Percentiles rank a stretch among this genome's conserved stretches.
Evolutionary conservation across 169 alveolate species (phyloP).

Genomic region (Eimeria brunetti): DNA sequence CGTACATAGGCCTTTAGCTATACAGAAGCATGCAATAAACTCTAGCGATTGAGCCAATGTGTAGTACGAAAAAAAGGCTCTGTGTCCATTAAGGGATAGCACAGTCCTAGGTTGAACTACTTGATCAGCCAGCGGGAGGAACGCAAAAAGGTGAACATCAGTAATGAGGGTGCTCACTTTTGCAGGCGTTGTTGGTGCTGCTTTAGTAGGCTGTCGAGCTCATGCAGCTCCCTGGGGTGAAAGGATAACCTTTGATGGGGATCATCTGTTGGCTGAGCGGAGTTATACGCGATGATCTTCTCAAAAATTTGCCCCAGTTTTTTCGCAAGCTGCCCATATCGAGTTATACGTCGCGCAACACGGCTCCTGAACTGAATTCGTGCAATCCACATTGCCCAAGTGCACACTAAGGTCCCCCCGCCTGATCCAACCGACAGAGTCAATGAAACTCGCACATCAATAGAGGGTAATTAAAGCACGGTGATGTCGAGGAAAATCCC

Average conservation of each 20-base stretch:
- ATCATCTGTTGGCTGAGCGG: constrained; percentile 11
- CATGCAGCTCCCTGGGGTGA: constrained; percentile 71
- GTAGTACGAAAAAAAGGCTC: background rate
- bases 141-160: background rate
- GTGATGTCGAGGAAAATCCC: background rate
- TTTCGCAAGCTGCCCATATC: constrained; percentile 75
- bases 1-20: background rate
- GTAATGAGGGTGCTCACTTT: constrained; percentile 28
- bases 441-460: background rate
- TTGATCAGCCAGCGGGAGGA: background rate
- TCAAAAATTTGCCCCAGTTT: constrained; percentile 47
- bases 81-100: background rate
- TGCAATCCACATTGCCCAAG: background rate
- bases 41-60: background rate
- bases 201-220: constrained; percentile 59
- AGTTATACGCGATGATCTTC: constrained; percentile 28
- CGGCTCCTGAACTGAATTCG: constrained; percentile 76
- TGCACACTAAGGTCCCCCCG: background rate
- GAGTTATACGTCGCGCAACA: constrained; percentile 80
- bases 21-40: background rate
- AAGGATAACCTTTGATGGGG: constrained; percentile 25
- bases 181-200: constrained; percentile 78
- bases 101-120: background rate
- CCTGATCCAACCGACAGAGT: background rate
- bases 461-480: background rate